These are phyloP conservation scores for Botrytis hyacinthi DNA, from an alignment of 2,329 filamentous ascomycete genomes.

Conservation along the genomic window DNA sequence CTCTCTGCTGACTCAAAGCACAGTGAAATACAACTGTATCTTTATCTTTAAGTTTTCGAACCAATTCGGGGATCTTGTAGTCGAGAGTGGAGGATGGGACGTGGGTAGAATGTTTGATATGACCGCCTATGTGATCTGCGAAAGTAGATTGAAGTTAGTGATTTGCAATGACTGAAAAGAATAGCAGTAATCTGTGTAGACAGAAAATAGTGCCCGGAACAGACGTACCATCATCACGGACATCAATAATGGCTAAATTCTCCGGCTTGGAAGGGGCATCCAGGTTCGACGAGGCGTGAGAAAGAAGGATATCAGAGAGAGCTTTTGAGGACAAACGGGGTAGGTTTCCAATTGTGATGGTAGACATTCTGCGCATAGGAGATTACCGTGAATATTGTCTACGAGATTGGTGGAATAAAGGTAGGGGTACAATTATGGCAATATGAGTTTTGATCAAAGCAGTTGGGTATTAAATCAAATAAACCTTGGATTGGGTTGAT, in stretches of 20 bases:
- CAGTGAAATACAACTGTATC: slow-evolving; percentile 93
- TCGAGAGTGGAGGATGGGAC: slow-evolving; percentile 73
- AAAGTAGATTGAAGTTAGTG: neutral
- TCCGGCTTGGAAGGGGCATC: slow-evolving; percentile 28
- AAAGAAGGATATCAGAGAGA: slow-evolving; percentile 36
- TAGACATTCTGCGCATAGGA: slow-evolving; percentile 29
- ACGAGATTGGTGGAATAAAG: neutral
- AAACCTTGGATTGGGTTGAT: neutral
- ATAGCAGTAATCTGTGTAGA: neutral
- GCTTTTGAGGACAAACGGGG: slow-evolving; percentile 36
- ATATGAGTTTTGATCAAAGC: neutral
- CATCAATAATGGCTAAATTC: slow-evolving; percentile 75
- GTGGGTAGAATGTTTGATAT: slow-evolving; percentile 77
- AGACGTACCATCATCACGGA: slow-evolving; percentile 72
- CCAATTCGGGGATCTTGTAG: slow-evolving; percentile 74
- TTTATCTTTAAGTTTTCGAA: slow-evolving; percentile 72
- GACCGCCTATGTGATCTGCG: slow-evolving; percentile 83
- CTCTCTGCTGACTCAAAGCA: slow-evolving; percentile 84
- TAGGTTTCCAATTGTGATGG: slow-evolving; percentile 31
- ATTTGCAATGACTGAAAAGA: neutral
- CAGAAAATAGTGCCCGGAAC: neutral
- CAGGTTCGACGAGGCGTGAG: slow-evolving; percentile 30
- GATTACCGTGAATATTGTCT: neutral
- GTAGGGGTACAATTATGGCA: neutral
- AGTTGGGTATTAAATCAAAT: neutral